Evolutionary conservation across 352 stramenopile genomes (phyloP).

Genomic region (Globisporangium alternatum): DNA sequence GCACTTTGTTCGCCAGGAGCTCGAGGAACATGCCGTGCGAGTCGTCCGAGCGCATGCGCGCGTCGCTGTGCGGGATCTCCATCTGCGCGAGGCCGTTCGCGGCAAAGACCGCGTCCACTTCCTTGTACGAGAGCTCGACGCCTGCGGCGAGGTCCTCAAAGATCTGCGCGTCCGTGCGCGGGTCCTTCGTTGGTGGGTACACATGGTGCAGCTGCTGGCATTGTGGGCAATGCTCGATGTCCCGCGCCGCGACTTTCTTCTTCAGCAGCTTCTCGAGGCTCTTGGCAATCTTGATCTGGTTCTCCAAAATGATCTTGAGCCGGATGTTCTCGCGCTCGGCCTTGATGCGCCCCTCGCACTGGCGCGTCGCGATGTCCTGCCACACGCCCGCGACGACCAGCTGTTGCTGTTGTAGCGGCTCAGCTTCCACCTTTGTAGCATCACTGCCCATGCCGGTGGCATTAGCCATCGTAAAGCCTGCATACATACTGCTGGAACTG

Average conservation of each 20-base stretch:
- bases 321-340: conserved; percentile 54
- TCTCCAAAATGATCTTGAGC: conserved; percentile 49
- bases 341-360: conserved; percentile 33
- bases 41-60: conserved; percentile 9
- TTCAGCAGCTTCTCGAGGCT: conserved; percentile 45
- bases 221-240: conserved; percentile 9
- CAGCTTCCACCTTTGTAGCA: not conserved
- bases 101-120: conserved; percentile 31
- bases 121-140: conserved; percentile 37
- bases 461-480: not conserved
- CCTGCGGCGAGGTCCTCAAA: conserved; percentile 32
- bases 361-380: conserved; percentile 18
- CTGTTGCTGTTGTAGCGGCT: not conserved
- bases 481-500: not conserved
- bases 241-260: conserved; percentile 17
- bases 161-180: conserved; percentile 22
- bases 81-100: conserved; percentile 15
- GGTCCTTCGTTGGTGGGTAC: conserved; percentile 22
- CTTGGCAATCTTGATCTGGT: conserved; percentile 59
- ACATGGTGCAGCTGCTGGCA: conserved; percentile 26
- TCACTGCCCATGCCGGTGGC: not conserved
- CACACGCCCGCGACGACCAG: conserved; percentile 23
- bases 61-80: conserved; percentile 8
- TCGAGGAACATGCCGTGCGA: conserved; percentile 24
- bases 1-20: conserved; percentile 39